Evolutionary conservation across 768 basidiomycete genomes (phyloP).

Genomic region (Lentinula raphanica): DNA sequence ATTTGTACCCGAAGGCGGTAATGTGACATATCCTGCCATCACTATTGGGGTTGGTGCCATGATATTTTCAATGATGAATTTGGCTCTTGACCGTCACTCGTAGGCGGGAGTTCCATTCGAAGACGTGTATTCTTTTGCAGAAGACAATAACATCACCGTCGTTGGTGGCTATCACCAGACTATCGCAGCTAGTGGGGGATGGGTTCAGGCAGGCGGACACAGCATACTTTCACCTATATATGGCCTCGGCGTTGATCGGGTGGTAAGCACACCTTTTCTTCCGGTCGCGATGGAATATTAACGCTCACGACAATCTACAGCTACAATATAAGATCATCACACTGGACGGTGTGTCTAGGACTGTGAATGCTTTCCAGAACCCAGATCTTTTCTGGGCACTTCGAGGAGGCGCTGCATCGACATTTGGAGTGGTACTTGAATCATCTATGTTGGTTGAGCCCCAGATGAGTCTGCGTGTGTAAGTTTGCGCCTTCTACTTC

Average conservation of each 20-base stretch:
- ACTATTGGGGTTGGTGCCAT: constrained; percentile 21
- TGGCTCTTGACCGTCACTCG: background rate
- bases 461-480: constrained; percentile 15
- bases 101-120: constrained; percentile 27
- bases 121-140: constrained; percentile 29
- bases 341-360: constrained; percentile 26
- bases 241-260: constrained; percentile 20
- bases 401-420: constrained; percentile 29
- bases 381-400: constrained; percentile 32
- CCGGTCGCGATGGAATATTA: background rate
- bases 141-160: constrained; percentile 28
- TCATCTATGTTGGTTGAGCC: constrained; percentile 15
- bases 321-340: constrained; percentile 31
- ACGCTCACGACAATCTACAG: background rate
- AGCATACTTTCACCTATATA: constrained; percentile 17
- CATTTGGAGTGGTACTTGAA: constrained; percentile 26
- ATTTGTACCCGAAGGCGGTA: constrained; percentile 17
- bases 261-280: constrained; percentile 12
- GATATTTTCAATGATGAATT: background rate
- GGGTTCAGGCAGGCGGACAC: constrained; percentile 21
- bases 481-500: background rate
- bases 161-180: constrained; percentile 28
- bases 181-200: constrained; percentile 29
- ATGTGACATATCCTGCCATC: constrained; percentile 14
- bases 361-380: constrained; percentile 27